phyloP scores from a whole-genome alignment of 306 rosid species.

The Quercus mongolica region DNA sequence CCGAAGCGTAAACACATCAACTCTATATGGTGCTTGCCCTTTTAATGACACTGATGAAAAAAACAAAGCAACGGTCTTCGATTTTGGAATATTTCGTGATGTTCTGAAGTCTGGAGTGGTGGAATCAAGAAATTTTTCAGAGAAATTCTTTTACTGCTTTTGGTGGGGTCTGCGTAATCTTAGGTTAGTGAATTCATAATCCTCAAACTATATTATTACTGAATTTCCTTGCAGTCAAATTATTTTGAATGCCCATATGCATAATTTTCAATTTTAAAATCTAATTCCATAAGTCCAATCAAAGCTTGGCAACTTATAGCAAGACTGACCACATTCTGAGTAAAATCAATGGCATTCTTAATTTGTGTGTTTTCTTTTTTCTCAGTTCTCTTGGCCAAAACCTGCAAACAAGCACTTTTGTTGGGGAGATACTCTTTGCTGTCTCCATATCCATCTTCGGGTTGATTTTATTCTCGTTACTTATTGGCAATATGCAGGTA shows the following conservation, averaged over 20 bases:
- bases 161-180: constrained; percentile 95
- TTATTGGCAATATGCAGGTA: constrained; percentile 97
- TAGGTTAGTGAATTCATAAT: constrained; percentile 40
- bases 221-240: not conserved
- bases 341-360: too few species aligned
- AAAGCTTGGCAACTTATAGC: not conserved
- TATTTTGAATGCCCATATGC: too few species aligned
- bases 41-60: constrained; percentile 17
- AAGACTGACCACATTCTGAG: not conserved
- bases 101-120: constrained; percentile 52
- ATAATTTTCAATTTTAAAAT: not conserved
- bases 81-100: constrained; percentile 63
- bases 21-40: constrained; percentile 30
- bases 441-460: constrained; percentile 61
- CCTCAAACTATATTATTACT: not conserved
- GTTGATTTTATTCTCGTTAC: constrained; percentile 69
- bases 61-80: constrained; percentile 10
- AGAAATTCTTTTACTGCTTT: constrained; percentile 69
- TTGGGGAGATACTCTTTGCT: constrained; percentile 62
- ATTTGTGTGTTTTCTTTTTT: not conserved
- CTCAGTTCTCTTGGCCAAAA: constrained; percentile 83
- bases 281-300: too few species aligned
- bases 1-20: fast-evolving
- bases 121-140: constrained; percentile 27
- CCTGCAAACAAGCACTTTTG: constrained; percentile 61